Evolutionary conservation across 441 rosid species (phyloP).

Genomic region (Rhodomyrtus psidioides): DNA sequence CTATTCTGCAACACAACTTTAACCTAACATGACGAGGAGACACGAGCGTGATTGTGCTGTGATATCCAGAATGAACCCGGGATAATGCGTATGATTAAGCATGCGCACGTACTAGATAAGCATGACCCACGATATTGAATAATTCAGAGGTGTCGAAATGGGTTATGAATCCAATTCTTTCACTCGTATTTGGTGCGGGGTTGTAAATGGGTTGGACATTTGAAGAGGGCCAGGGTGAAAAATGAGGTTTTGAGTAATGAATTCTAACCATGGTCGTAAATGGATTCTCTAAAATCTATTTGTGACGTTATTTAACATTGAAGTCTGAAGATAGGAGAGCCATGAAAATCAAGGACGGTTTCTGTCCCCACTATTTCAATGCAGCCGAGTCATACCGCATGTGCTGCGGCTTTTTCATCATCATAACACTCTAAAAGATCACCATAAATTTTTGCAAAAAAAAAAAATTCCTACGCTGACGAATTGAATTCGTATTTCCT

Average conservation of each 20-base stretch:
- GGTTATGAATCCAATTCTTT: too few relatives aligned
- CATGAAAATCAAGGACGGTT: constrained; percentile 64
- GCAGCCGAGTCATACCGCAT: constrained; percentile 89
- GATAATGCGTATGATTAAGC: not conserved
- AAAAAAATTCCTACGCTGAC: not conserved
- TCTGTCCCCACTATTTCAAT: constrained; percentile 87
- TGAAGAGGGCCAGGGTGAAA: too few relatives aligned
- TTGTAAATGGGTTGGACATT: too few relatives aligned
- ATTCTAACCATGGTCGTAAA: too few relatives aligned
- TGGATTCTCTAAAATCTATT: too few relatives aligned
- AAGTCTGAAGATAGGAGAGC: too few relatives aligned
- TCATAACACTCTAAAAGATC: constrained; percentile 63
- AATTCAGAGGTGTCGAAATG: too few relatives aligned
- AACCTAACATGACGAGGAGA: not conserved
- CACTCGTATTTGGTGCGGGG: too few relatives aligned
- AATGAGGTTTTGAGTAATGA: too few relatives aligned
- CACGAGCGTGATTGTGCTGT: not conserved
- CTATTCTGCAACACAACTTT: not conserved
- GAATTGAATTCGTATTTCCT: not conserved
- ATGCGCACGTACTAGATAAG: not conserved
- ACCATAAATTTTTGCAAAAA: not conserved
- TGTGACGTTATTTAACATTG: too few relatives aligned
- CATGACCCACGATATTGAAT: too few relatives aligned
- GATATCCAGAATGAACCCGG: not conserved
- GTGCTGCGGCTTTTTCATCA: constrained; percentile 84